phyloP scores from a whole-genome alignment of 306 rosid genomes.

The Cucumis melo region DNA sequence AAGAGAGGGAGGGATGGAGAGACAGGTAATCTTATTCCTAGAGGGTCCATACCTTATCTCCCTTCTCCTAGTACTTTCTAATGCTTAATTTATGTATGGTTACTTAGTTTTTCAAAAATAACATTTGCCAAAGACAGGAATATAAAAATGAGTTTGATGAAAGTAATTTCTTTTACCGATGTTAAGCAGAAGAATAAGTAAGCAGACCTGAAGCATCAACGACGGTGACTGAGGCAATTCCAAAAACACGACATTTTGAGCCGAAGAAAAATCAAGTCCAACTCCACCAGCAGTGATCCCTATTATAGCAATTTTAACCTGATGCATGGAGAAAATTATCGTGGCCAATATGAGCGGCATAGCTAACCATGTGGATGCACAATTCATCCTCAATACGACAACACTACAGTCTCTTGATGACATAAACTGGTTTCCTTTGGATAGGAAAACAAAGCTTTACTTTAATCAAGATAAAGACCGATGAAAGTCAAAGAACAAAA shows the following conservation, averaged over 20 bases:
- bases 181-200: slow-evolving; percentile 7
- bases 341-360: background rate
- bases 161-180: background rate
- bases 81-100: background rate
- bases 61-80: background rate
- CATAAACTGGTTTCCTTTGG: background rate
- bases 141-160: background rate
- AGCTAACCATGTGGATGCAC: background rate
- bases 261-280: slow-evolving; percentile 90
- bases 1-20: background rate
- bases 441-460: background rate
- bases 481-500: background rate
- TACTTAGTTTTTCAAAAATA: background rate
- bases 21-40: background rate
- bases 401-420: background rate
- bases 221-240: slow-evolving; percentile 82
- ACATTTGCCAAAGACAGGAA: background rate
- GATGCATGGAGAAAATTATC: slow-evolving; percentile 12
- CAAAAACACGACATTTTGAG: slow-evolving; percentile 82
- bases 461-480: background rate
- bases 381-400: background rate
- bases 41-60: background rate
- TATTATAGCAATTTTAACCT: slow-evolving; percentile 84
- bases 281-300: slow-evolving; percentile 89
- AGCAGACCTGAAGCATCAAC: slow-evolving; percentile 75